Conservation (phyloP, 176 grass and related monocot species). For the Bolboschoenus planiculmis region DNA sequence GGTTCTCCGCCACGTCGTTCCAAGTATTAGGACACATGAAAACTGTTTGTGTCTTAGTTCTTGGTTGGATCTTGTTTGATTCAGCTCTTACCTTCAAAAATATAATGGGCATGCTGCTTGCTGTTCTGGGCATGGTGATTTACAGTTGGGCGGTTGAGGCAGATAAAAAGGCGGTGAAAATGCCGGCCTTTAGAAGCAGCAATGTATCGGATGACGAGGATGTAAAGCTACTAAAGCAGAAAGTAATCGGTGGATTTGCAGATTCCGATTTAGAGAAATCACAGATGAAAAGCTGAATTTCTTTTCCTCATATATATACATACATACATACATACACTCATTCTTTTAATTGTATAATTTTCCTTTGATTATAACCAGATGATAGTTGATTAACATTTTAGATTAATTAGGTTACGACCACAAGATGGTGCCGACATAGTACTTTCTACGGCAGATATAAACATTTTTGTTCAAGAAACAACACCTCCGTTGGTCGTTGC, state of each 20-base stretch:
- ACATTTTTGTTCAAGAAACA: background rate
- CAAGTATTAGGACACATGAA: conserved; percentile 94
- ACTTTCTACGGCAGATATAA: background rate
- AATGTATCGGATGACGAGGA: conserved; percentile 55
- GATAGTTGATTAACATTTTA: background rate
- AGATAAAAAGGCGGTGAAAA: conserved; percentile 36
- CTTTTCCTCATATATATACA: conserved; percentile 37
- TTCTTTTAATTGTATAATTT: conserved; percentile 25
- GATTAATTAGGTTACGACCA: background rate
- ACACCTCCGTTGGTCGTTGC: background rate
- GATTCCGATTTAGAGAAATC: conserved; percentile 45
- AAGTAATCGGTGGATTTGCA: conserved; percentile 31
- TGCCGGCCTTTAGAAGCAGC: conserved; percentile 30
- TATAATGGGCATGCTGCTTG: conserved; percentile 74
- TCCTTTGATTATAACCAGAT: background rate
- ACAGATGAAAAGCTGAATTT: conserved; percentile 40
- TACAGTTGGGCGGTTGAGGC: conserved; percentile 80
- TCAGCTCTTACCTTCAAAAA: conserved; percentile 79
- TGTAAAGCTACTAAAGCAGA: conserved; percentile 56
- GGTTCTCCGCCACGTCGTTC: conserved; percentile 87
- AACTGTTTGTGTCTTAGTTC: conserved; percentile 73
- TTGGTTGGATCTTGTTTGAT: conserved; percentile 86
- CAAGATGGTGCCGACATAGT: background rate
- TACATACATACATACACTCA: too few species aligned
- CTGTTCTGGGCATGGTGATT: conserved; percentile 85